Evolutionary conservation across 116 monocot genomes (phyloP).

Genomic region (Papilionanthe hybrid): DNA sequence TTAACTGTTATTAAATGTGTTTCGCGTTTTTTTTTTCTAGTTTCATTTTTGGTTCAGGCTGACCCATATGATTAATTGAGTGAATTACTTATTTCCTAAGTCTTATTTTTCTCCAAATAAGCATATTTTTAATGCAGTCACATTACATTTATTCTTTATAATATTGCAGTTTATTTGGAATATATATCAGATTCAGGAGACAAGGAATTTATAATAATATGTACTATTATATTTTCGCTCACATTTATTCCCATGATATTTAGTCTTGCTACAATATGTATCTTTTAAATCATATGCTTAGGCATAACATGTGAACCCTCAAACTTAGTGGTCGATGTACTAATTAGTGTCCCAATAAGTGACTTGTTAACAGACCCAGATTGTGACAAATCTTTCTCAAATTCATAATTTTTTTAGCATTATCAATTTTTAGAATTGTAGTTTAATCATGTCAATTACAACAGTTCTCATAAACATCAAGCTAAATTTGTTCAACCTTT

Average conservation of each 20-base stretch:
- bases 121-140: neutral
- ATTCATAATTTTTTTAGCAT: slow-evolving; percentile 9
- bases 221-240: neutral
- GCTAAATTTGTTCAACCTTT: slow-evolving; percentile 16
- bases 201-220: slow-evolving; percentile 6
- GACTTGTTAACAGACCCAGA: slow-evolving; percentile 3
- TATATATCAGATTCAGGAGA: neutral
- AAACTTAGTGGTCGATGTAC: neutral
- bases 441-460: slow-evolving; percentile 2
- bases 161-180: slow-evolving; percentile 5
- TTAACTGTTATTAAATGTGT: neutral
- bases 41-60: neutral
- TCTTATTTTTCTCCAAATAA: slow-evolving; percentile 4
- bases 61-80: neutral
- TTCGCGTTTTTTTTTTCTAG: neutral
- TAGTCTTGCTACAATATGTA: neutral
- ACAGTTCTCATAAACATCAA: slow-evolving; percentile 20
- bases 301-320: neutral
- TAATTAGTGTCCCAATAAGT: neutral
- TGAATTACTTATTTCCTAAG: slow-evolving; percentile 4
- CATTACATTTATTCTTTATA: slow-evolving; percentile 6
- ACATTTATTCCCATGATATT: neutral
- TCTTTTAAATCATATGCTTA: neutral
- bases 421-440: neutral
- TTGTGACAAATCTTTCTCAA: neutral